Conservation (phyloP, 768 basidiomycete species). For the Leccinellum albellum region DNA sequence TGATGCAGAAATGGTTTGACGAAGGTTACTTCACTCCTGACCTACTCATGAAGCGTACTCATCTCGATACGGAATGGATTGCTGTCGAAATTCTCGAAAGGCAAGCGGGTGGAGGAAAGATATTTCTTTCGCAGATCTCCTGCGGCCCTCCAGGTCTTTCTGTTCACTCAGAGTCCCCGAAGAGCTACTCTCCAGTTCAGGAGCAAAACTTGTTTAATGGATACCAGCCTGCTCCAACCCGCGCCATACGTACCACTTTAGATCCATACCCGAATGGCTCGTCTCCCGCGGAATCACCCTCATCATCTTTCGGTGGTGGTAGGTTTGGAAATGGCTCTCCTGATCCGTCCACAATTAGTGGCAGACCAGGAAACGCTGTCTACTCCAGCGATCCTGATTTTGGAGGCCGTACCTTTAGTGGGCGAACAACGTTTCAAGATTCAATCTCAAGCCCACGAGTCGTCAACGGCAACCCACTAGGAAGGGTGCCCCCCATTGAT, state of each 20-base stretch:
- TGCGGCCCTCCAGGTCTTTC: slow-evolving; percentile 52
- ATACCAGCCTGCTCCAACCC: slow-evolving; percentile 65
- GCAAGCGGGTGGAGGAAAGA: slow-evolving; percentile 49
- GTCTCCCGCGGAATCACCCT: slow-evolving; percentile 66
- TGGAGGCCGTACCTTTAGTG: slow-evolving; percentile 32
- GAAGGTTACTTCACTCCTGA: slow-evolving; percentile 84
- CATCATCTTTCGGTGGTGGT: slow-evolving; percentile 64
- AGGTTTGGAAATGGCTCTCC: slow-evolving; percentile 67
- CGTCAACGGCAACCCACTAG: slow-evolving; percentile 31
- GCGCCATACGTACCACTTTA: slow-evolving; percentile 58
- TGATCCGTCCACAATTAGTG: slow-evolving; percentile 56
- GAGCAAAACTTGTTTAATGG: slow-evolving; percentile 41
- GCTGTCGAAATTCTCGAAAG: slow-evolving; percentile 57
- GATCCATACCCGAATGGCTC: slow-evolving; percentile 55
- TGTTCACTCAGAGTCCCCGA: slow-evolving; percentile 48
- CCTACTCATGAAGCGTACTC: slow-evolving; percentile 80
- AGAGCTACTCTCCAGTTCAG: slow-evolving; percentile 38
- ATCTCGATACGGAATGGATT: slow-evolving; percentile 64
- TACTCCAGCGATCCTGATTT: slow-evolving; percentile 37
- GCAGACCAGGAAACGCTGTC: slow-evolving; percentile 38
- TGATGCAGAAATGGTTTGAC: slow-evolving; percentile 95
- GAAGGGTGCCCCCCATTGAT: slow-evolving; percentile 36
- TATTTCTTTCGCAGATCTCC: slow-evolving; percentile 57
- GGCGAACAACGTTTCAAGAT: slow-evolving; percentile 40
- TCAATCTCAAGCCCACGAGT: slow-evolving; percentile 37